Base-by-base conservation (phyloP, 176 grass and related monocot genomes). In the Metroxylon sagu region DNA sequence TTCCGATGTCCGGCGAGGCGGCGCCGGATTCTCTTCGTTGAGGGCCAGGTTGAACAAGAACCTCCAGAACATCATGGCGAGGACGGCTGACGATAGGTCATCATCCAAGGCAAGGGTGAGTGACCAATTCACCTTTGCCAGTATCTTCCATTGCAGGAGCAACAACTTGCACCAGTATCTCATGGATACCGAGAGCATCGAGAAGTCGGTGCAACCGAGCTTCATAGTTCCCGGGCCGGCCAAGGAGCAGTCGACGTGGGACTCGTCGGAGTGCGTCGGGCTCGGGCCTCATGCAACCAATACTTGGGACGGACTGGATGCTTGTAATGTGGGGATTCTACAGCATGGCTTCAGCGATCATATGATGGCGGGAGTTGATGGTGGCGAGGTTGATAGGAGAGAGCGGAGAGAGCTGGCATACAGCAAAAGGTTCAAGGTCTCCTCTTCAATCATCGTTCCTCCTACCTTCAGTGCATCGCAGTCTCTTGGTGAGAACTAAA, bases 161-260 rank as follows among this genome's bases (percentile, higher is more conserved):
- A 43, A 43, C 61, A 54, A 49, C 69, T 23, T 4, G 4, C 15
- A 17, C 2, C 16, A n/a, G 6, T 5, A 19, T 59, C 25, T 0
- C 30, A 50, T 6, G 25, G 54, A 19, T 7, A 26, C 27, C n/a
- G 25, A 15, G 65, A 19, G 52, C 17, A 62, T 50, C 8, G 75
- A 62, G 29, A 70, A 43, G 56, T 69, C 69, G 3, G 86, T 85
- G 62, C 77, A 71, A 66, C 86, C 86, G 49, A 89, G 86, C 74
- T 71, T 89, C 54, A 64, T 89, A 17, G 86, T 89, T 59, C 86
- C 81, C 19, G 64, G 77, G 52, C 53, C 50, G 16, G 59, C 70
- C 25, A 74, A 84, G 59, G 86, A 67, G 56, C 16, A 57, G 10
- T 23, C 16, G 8, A 57, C 16, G 25, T 18, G 21, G 17, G 29